Base-by-base conservation (phyloP, 176 grass and related monocot species). In the Avena sativa region DNA sequence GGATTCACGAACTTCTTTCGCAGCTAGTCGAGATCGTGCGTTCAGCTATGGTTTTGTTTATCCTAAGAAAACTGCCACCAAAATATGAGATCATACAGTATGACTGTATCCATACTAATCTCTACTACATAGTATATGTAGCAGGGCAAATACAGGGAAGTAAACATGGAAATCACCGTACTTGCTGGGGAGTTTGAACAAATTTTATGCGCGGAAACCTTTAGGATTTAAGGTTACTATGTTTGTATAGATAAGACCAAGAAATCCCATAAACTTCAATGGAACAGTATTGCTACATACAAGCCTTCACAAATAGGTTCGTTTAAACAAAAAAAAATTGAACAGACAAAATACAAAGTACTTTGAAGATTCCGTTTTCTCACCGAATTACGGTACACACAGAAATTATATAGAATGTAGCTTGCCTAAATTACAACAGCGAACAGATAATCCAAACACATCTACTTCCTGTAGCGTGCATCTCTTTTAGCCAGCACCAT, bases 1-100 rank as follows among this genome's bases (percentile, higher is more conserved):
- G 4, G 32, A 62, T 88, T 90, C 51, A 38, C 59, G n/a, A 62
- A 81, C 19, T 83, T 74, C 8, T 49, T 25, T 79, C 55, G 79
- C 94, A 99, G 94, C 87, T 99, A 69, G 93, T 98, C 71, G 96
- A 99, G 91, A 95, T 99, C 36, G 14, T 96, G 62, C 97, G 94
- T 83, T 96, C 97, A 74, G 73, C 89, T 49, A 70, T 96, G 43
- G 92, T 99, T 52, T 85, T 96, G 52, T 99, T 94, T 86, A 90
- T 99, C 63, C 87, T 99, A 74, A 84, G 97, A 75, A 99, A 94
- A 81, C 85, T 94, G 87, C 94, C 94, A 55, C 94, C 94, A 20
- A 96, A 89, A 48, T 90, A 89, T 12, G 90, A 90, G 23, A 96
- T 96, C 57, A 93, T 90, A 44, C 92, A 93, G 28, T 28, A 28